These are phyloP conservation scores for Paspalum vaginatum DNA, from an alignment of 176 grass and related monocot genomes.

Conservation along the genomic window DNA sequence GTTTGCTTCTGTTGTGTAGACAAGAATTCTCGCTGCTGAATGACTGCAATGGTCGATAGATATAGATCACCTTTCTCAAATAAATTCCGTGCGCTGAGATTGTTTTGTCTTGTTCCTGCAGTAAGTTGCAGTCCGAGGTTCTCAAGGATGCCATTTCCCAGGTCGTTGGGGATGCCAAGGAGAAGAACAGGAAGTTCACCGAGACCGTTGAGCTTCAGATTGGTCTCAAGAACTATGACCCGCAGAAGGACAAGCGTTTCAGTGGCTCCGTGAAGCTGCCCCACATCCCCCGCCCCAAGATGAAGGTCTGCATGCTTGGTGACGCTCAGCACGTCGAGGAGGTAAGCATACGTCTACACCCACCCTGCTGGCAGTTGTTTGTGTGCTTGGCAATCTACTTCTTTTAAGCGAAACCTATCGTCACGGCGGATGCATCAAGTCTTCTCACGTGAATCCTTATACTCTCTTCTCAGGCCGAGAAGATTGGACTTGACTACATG, in stretches of 20 bases:
- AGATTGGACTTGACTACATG: slow-evolving; percentile 93
- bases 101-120: slow-evolving; percentile 36
- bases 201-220: slow-evolving; percentile 86
- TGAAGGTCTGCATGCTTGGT: slow-evolving; percentile 93
- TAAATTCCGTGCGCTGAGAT: not conserved
- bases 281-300: slow-evolving; percentile 77
- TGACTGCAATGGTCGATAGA: not conserved
- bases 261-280: slow-evolving; percentile 78
- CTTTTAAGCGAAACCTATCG: too few species aligned
- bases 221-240: slow-evolving; percentile 87
- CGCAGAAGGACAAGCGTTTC: slow-evolving; percentile 84
- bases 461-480: slow-evolving; percentile 66
- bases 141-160: slow-evolving; percentile 62
- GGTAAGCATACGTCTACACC: slow-evolving; percentile 31
- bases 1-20: too few species aligned
- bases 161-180: slow-evolving; percentile 51
- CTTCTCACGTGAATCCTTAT: not conserved
- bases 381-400: not conserved
- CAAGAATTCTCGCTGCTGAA: not conserved
- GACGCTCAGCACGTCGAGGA: slow-evolving; percentile 78
- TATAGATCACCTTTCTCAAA: not conserved
- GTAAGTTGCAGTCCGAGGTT: slow-evolving; percentile 63
- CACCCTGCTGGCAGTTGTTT: not conserved
- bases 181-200: slow-evolving; percentile 76
- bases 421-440: too few species aligned